phyloP scores from a whole-genome alignment of 768 basidiomycete species.

The Podaxis rugospora region DNA sequence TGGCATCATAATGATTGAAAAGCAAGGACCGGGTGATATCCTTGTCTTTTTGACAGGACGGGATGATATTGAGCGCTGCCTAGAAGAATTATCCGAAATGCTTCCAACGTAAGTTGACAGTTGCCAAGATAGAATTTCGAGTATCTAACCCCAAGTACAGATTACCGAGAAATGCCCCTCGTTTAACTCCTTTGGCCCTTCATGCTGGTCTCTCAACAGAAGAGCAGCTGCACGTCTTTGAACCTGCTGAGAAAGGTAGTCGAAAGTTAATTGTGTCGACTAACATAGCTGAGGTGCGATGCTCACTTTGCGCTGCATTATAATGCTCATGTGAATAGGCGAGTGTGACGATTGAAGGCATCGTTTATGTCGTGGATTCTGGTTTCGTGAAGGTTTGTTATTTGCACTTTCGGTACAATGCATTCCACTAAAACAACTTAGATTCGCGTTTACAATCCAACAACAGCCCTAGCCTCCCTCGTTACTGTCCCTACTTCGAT shows the following conservation, averaged over 20 bases:
- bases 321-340: conserved; percentile 44
- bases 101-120: conserved; percentile 52
- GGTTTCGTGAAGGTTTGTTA: conserved; percentile 86
- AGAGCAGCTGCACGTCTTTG: conserved; percentile 86
- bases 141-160: conserved; percentile 24
- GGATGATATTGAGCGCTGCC: conserved; percentile 91
- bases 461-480: conserved; percentile 79
- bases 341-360: conserved; percentile 94
- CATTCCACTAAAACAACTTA: conserved; percentile 23
- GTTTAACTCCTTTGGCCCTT: conserved; percentile 67
- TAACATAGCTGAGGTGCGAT: conserved; percentile 86
- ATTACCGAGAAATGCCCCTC: conserved; percentile 48
- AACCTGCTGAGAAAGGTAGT: conserved; percentile 64
- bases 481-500: conserved; percentile 78
- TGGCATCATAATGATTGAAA: conserved; percentile 4
- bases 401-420: background rate
- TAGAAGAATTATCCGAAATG: conserved; percentile 77
- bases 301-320: background rate
- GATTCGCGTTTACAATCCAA: conserved; percentile 90
- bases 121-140: background rate
- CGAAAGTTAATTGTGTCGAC: conserved; percentile 92
- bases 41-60: conserved; percentile 92
- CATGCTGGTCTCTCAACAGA: conserved; percentile 87
- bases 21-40: conserved; percentile 87
- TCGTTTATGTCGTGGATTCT: conserved; percentile 89